A percentile compares a stretch with the other conserved stretches of the same genome.
Conservation (phyloP, 768 basidiomycete species). For the Calvatia gigantea region DNA sequence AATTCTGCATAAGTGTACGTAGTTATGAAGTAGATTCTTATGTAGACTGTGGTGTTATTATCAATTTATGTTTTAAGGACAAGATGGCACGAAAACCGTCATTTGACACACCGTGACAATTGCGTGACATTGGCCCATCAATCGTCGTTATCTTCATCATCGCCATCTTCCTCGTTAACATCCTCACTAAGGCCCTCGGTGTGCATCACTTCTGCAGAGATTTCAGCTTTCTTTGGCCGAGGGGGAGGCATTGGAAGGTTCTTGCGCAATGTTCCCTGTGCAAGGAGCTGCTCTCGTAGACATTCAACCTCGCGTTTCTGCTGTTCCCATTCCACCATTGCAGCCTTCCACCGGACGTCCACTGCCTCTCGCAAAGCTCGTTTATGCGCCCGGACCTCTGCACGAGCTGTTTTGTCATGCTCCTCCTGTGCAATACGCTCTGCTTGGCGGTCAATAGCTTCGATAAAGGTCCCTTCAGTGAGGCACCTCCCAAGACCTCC, state of each 20-base stretch:
- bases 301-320: not conserved
- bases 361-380: not conserved
- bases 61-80: no score
- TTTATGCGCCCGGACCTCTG: not conserved
- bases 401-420: not conserved
- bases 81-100: no score
- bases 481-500: not conserved
- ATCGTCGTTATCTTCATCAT: not conserved
- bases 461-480: not conserved
- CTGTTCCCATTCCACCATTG: not conserved
- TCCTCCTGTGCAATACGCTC: not conserved
- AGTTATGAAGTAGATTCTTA: no score
- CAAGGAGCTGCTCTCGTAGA: not conserved
- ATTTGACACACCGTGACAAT: not conserved
- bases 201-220: not conserved
- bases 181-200: not conserved
- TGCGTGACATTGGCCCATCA: not conserved
- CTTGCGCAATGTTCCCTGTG: not conserved
- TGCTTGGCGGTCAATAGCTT: not conserved
- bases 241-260: not conserved
- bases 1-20: no score
- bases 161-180: not conserved
- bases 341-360: not conserved
- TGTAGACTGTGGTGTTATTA: no score
- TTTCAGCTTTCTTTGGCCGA: not conserved